Evolutionary conservation across 148 eudicot species (phyloP).

Genomic region (Mesembryanthemum crystallinum): DNA sequence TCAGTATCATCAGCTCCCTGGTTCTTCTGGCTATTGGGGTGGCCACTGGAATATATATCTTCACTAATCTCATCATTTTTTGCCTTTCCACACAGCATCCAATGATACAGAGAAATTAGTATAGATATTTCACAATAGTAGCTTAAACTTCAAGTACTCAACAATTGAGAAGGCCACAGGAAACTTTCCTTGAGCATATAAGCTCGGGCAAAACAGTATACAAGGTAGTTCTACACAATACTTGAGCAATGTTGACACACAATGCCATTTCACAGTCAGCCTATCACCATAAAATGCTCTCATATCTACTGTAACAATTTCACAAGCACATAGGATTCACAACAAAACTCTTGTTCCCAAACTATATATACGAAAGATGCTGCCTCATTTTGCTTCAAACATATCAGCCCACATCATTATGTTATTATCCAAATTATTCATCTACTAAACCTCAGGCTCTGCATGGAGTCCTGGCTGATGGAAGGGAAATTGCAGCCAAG

Average conservation of each 20-base stretch:
- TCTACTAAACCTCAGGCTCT: slow-evolving; percentile 28
- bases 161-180: slow-evolving; percentile 62
- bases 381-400: slow-evolving; percentile 11
- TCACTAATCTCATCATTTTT: background rate
- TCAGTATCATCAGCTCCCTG: background rate
- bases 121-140: slow-evolving; percentile 47
- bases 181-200: slow-evolving; percentile 23
- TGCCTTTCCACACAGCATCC: background rate
- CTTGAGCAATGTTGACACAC: too few species aligned
- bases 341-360: background rate
- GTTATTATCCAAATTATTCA: background rate
- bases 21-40: slow-evolving; percentile 4
- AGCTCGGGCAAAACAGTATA: background rate
- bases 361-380: background rate
- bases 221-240: too few species aligned
- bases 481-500: slow-evolving; percentile 67
- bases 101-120: slow-evolving; percentile 49
- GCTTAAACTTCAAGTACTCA: slow-evolving; percentile 69
- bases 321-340: background rate
- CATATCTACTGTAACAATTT: background rate
- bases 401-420: too few species aligned
- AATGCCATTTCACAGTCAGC: too few species aligned
- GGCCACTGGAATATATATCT: background rate
- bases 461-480: slow-evolving; percentile 58
- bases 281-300: background rate